phyloP scores from a whole-genome alignment of 495 filamentous ascomycete genomes.

The Penicillium samsonianum region DNA sequence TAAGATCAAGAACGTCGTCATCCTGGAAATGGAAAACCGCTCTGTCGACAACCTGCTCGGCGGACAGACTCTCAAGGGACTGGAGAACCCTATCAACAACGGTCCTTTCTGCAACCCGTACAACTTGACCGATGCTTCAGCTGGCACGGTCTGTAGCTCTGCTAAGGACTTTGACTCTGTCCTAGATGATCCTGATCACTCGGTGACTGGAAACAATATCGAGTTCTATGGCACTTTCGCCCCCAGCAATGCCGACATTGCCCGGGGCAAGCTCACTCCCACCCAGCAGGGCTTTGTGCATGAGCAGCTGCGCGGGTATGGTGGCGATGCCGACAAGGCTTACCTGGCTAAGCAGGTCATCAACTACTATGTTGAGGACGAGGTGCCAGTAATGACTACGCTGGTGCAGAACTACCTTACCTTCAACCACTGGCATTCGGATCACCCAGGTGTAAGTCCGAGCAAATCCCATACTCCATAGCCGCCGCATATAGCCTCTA shows the following conservation, averaged over 20 bases:
- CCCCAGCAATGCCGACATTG: constrained; percentile 43
- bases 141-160: constrained; percentile 41
- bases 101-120: constrained; percentile 47
- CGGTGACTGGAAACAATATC: constrained; percentile 52
- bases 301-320: constrained; percentile 46
- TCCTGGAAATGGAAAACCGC: constrained; percentile 50
- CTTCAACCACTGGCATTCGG: constrained; percentile 56
- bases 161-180: constrained; percentile 47
- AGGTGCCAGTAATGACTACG: constrained; percentile 48
- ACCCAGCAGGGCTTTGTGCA: constrained; percentile 50
- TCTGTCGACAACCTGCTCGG: constrained; percentile 50
- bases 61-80: constrained; percentile 37
- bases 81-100: constrained; percentile 49
- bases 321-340: constrained; percentile 34
- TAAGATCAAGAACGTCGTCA: constrained; percentile 51
- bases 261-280: constrained; percentile 32
- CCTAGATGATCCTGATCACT: constrained; percentile 52
- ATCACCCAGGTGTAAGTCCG: constrained; percentile 47
- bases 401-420: constrained; percentile 54
- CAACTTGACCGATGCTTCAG: constrained; percentile 41
- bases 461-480: neutral
- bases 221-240: constrained; percentile 49
- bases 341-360: constrained; percentile 46
- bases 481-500: constrained; percentile 7
- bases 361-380: constrained; percentile 52